Evolutionary conservation across 1,284 basidiomycete genomes (phyloP), one percentile per base, ranked within the genome.

Genomic region (Inonotus hispidus): DNA sequence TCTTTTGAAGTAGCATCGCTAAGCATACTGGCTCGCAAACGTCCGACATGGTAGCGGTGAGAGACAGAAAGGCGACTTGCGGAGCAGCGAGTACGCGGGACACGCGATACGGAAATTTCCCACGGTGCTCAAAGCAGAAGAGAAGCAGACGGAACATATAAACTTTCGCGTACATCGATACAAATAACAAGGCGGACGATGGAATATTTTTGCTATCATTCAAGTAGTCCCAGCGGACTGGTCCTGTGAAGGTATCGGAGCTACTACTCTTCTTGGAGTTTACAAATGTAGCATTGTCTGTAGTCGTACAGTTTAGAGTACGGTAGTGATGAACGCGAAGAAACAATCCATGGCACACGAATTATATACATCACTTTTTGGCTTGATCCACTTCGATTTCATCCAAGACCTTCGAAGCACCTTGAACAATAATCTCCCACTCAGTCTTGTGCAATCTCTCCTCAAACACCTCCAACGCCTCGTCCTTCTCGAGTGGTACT

Each of bases 361-460:
- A 50, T 50, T 50, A 4, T 21, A 8, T 25, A 32, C 23, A 7
- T 32, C 25, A 21, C 25, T 4, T n/a, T 25, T 32, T 6, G 4
- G 3, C n/a, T n/a, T 50, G 6, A 16, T 32, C 32, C 32, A 3
- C 32, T 8, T 21, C 35, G 11, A 35, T 25, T 21, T 78, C 78
- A 61, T 87, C 81, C 59, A 96, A 74, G 3, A 92, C 82, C 65
- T 81, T 83, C 63, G 78, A 79, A 1, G 92, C 83, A 2, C 83
- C 95, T 68, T 95, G 81, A 10, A 99, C 96, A 63, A 99, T 95
- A 61, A 95, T 84, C 67, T 89, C 83, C 81, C 97, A 97, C 73
- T 99, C 96, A 16, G 87, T 79, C 63, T 73, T 73, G 71, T 98
- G 96, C 69, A 99, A 78, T 65, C 91, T 79, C 66, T 80, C 79